Base-by-base conservation (phyloP, 2,329 filamentous ascomycete genomes). In the Apiospora saccharicola region DNA sequence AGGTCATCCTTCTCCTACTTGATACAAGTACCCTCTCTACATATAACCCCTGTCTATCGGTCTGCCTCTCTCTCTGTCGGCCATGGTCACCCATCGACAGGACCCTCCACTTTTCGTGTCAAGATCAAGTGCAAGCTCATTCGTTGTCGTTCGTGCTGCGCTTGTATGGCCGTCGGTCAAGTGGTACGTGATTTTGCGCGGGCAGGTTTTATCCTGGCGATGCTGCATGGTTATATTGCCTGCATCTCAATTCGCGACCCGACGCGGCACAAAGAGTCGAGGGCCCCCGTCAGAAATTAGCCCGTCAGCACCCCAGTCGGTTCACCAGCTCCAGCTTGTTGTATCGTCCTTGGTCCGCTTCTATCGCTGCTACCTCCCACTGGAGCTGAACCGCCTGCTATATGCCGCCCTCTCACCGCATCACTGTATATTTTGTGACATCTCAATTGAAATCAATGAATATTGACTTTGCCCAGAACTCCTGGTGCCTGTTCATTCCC, bases 401-500 rank as follows among this genome's bases (percentile, higher is more conserved):
- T 13, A 34, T n/a, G 19, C 7, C n/a, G 37, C n/a, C 30, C 26
- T 61, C 14, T 37, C 53, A 61, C 53, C 53, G 34, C 30, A 61
- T 22, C 53, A 61, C 30, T 61, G 53, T 61, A 61, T 30, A 64
- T 24, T 10, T 44, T 13, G 34, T 22, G 34, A 10, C 43, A 49
- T 47, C n/a, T 47, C 67, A n/a, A n/a, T 64, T 6, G 34, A 64
- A 64, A 64, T 64, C 57, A 53, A 70, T 51, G 37, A 57, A 49
- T 43, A 46, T 61, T 61, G 47, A 51, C 16, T 61, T 41, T 51
- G 46, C 49, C 51, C 51, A 53, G 46, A 71, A 71, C 69, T 71
- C 69, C 69, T 64, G n/a, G 34, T 16, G 69, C 69, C 69, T 47
- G 69, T 24, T 44, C 34, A 22, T 49, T 24, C 16, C 37, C 30